phyloP scores from a whole-genome alignment of 2,329 filamentous ascomycete species.

The Podosphaera xanthii region DNA sequence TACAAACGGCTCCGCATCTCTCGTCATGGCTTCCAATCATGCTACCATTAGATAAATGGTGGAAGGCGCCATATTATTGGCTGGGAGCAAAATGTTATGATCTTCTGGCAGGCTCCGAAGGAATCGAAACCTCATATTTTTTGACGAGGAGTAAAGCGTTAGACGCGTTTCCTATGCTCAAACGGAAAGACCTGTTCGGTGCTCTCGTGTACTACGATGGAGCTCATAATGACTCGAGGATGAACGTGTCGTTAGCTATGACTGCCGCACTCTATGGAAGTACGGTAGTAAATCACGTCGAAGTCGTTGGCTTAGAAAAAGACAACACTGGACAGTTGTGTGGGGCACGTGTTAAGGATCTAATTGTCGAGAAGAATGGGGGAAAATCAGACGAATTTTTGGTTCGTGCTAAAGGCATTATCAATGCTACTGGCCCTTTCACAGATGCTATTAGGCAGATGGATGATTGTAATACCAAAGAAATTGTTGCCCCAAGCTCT shows the following conservation, averaged over 20 bases:
- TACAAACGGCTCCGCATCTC: conserved; percentile 52
- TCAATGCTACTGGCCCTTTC: conserved; percentile 80
- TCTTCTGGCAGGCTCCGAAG: conserved; percentile 62
- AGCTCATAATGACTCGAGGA: conserved; percentile 75
- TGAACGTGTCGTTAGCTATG: conserved; percentile 78
- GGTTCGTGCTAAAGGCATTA: conserved; percentile 56
- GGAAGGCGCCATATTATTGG: conserved; percentile 60
- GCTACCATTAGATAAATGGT: conserved; percentile 53
- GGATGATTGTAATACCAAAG: conserved; percentile 47
- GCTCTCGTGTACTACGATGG: conserved; percentile 82
- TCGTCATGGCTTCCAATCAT: conserved; percentile 56
- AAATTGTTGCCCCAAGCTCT: conserved; percentile 68
- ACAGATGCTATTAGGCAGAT: conserved; percentile 68
- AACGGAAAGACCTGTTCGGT: conserved; percentile 54
- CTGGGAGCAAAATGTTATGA: conserved; percentile 64
- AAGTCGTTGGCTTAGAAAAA: conserved; percentile 57
- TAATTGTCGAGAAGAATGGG: conserved; percentile 42
- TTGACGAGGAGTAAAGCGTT: conserved; percentile 67
- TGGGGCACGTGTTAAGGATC: conserved; percentile 51
- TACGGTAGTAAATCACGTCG: conserved; percentile 63
- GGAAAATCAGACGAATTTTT: conserved; percentile 38
- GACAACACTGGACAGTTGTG: conserved; percentile 48
- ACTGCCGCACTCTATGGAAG: conserved; percentile 72
- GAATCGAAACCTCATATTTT: conserved; percentile 77
- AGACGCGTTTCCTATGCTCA: conserved; percentile 75